These are phyloP conservation scores for Lepiota brunneoincarnata DNA, from an alignment of 768 basidiomycete genomes.

Conservation along the genomic window DNA sequence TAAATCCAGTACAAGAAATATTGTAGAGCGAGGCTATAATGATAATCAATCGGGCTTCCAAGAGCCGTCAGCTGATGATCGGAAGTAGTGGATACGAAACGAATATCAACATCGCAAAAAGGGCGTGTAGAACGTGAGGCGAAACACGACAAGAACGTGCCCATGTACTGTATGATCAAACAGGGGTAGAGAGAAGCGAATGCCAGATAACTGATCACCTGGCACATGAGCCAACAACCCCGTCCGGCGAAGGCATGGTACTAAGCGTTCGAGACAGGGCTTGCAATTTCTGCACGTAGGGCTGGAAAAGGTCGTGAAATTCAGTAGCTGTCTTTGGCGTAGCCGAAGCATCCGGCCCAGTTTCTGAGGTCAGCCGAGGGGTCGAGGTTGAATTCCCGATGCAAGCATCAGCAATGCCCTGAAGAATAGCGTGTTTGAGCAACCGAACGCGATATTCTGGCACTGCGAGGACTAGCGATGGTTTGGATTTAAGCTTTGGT, in stretches of 20 bases:
- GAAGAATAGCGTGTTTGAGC: not conserved
- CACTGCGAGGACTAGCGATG: not conserved
- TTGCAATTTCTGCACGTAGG: conserved; percentile 16
- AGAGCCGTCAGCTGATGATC: too few relatives aligned
- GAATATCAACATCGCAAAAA: too few relatives aligned
- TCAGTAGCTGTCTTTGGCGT: conserved; percentile 16
- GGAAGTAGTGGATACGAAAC: too few relatives aligned
- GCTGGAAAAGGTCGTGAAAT: conserved; percentile 19
- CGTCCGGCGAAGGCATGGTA: not conserved
- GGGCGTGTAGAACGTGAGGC: not conserved
- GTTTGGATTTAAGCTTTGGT: not conserved
- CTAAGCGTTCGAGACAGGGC: conserved; percentile 14
- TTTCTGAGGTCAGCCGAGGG: not conserved
- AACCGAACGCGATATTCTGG: not conserved
- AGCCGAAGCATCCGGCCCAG: too few relatives aligned
- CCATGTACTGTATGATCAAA: not conserved
- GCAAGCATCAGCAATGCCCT: conserved; percentile 1
- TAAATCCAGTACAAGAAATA: too few relatives aligned
- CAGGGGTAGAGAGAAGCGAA: too few relatives aligned
- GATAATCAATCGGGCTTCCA: too few relatives aligned
- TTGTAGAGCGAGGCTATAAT: too few relatives aligned
- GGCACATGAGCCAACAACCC: too few relatives aligned
- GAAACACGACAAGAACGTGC: not conserved
- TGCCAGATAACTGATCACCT: too few relatives aligned
- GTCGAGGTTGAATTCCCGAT: not conserved